Conservation (phyloP, 2,329 filamentous ascomycete species). For the Ceratocystiopsis brevicomis region DNA sequence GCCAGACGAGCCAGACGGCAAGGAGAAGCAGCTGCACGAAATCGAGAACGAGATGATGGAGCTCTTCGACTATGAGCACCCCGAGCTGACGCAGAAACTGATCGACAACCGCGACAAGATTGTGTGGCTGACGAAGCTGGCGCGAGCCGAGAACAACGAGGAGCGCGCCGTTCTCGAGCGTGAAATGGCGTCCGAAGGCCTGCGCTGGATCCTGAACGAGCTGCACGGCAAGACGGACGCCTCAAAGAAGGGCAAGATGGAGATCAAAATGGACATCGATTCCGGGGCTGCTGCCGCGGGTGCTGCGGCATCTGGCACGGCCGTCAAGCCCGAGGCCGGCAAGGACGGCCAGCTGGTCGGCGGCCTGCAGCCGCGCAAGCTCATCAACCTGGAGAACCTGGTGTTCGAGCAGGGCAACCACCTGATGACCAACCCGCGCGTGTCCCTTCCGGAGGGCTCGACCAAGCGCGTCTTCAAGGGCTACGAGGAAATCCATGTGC, state of each 20-base stretch:
- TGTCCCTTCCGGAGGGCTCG: conserved; percentile 81
- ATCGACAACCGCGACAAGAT: conserved; percentile 87
- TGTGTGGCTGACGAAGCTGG: conserved; percentile 83
- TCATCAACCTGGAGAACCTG: conserved; percentile 88
- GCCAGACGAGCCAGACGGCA: conserved; percentile 48
- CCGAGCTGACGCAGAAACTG: conserved; percentile 77
- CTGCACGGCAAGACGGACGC: conserved; percentile 54
- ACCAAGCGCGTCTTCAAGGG: conserved; percentile 94
- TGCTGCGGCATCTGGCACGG: conserved; percentile 12
- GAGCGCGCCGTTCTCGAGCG: conserved; percentile 62
- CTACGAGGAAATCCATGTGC: conserved; percentile 96
- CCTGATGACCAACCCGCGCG: conserved; percentile 97
- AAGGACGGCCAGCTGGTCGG: conserved; percentile 53
- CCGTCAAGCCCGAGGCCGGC: conserved; percentile 26
- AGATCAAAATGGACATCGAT: conserved; percentile 93
- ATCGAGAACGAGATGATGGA: conserved; percentile 98
- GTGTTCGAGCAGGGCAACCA: conserved; percentile 97
- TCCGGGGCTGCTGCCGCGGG: conserved; percentile 33
- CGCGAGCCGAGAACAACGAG: conserved; percentile 61
- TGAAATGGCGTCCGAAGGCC: conserved; percentile 78
- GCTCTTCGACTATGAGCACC: conserved; percentile 91
- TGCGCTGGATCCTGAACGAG: conserved; percentile 75
- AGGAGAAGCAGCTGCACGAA: conserved; percentile 72
- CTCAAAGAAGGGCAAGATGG: conserved; percentile 47
- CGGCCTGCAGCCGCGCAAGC: conserved; percentile 66